Evolutionary conservation across 2,329 filamentous ascomycete genomes (phyloP).

Genomic region (Alternaria sp.): DNA sequence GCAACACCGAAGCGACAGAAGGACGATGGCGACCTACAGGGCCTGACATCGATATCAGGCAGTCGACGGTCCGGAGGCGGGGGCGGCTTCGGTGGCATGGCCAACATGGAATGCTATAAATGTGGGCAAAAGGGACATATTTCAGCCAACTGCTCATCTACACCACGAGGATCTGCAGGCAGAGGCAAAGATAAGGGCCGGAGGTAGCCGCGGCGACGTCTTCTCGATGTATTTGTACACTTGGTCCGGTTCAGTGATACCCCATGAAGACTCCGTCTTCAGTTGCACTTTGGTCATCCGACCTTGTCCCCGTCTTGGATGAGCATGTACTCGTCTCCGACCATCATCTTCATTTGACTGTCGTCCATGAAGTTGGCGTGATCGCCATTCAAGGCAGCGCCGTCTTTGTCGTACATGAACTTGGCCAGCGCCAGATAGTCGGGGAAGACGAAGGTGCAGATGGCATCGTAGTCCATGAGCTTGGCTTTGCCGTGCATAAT

Average conservation of each 20-base stretch:
- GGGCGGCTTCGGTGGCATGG: slow-evolving; percentile 28
- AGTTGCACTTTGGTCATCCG: slow-evolving; percentile 2
- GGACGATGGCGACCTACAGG: slow-evolving; percentile 68
- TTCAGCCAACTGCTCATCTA: slow-evolving; percentile 58
- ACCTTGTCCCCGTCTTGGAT: slow-evolving; percentile 35
- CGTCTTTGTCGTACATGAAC: slow-evolving; percentile 56
- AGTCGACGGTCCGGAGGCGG: slow-evolving; percentile 33
- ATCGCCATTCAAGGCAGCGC: slow-evolving; percentile 48
- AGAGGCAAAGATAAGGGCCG: slow-evolving; percentile 32
- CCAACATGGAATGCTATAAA: slow-evolving; percentile 61
- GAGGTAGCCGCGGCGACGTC: slow-evolving; percentile 19
- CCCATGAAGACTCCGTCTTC: slow-evolving; percentile 15
- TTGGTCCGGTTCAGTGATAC: slow-evolving; percentile 23
- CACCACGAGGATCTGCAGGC: slow-evolving; percentile 32
- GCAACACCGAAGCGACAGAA: slow-evolving; percentile 68
- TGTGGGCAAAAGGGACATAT: slow-evolving; percentile 70
- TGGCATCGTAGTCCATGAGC: slow-evolving; percentile 55
- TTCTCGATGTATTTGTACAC: slow-evolving; percentile 4
- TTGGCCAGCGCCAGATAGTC: slow-evolving; percentile 55
- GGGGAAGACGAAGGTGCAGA: slow-evolving; percentile 57
- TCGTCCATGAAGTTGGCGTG: slow-evolving; percentile 51
- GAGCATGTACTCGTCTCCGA: slow-evolving; percentile 54
- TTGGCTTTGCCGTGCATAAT: slow-evolving; percentile 55
- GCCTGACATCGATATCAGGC: slow-evolving; percentile 67
- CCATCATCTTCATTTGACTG: slow-evolving; percentile 54